These are phyloP conservation scores for Zymoseptoria crescenta DNA, from an alignment of 2,329 filamentous ascomycete species.

Conservation along the genomic window DNA sequence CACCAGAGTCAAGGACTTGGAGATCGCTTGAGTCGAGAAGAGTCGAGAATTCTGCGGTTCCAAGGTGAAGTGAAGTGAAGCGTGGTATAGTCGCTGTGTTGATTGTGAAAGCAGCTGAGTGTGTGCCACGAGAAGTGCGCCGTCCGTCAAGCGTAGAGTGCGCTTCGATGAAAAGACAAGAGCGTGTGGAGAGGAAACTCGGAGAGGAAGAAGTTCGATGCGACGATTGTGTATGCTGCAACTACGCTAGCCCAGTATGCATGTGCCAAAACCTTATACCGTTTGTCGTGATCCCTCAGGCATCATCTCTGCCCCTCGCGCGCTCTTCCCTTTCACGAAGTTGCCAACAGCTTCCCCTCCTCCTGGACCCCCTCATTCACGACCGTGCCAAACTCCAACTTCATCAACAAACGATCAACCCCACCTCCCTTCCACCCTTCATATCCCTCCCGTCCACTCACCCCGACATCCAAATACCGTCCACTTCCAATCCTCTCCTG, in stretches of 20 bases:
- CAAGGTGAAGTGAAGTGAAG: too few relatives aligned
- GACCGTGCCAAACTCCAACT: conserved; percentile 59
- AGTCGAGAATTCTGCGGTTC: too few relatives aligned
- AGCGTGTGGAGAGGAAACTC: too few relatives aligned
- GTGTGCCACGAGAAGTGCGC: too few relatives aligned
- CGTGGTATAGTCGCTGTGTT: too few relatives aligned
- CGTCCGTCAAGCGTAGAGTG: too few relatives aligned
- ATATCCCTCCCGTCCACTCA: conserved; percentile 42
- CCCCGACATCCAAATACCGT: conserved; percentile 19
- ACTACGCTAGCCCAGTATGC: neutral
- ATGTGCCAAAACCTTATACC: neutral
- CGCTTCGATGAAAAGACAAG: too few relatives aligned
- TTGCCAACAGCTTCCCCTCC: neutral
- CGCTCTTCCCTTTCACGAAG: neutral
- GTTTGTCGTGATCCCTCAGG: neutral
- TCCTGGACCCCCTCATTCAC: neutral
- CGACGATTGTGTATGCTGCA: neutral
- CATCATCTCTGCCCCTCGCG: neutral
- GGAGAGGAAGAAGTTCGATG: too few relatives aligned
- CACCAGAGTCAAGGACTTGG: too few relatives aligned
- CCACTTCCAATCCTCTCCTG: conserved; percentile 35
- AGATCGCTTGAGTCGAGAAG: too few relatives aligned
- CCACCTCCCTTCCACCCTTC: conserved; percentile 61
- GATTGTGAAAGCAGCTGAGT: too few relatives aligned
- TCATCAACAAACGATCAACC: conserved; percentile 82